Percentiles rank a stretch among this genome's conserved stretches.
These are phyloP conservation scores for Obelidium mucronatum DNA, from an alignment of 192 early-diverging fungal species.

Conservation along the genomic window DNA sequence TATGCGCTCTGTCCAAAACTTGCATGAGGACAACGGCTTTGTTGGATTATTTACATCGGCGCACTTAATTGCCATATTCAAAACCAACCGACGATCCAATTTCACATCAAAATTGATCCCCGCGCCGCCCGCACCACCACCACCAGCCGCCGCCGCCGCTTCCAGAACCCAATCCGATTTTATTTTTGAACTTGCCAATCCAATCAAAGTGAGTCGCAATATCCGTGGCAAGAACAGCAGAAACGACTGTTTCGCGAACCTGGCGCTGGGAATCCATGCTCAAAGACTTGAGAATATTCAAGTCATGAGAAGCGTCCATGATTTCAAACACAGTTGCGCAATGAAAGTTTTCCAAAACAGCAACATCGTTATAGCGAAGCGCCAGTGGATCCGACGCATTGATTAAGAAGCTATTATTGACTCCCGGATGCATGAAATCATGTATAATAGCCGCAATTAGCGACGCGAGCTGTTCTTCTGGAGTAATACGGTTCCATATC, in stretches of 20 bases:
- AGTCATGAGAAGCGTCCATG: slow-evolving; percentile 44
- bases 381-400: slow-evolving; percentile 82
- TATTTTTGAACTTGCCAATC: slow-evolving; percentile 62
- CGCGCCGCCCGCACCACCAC: background rate
- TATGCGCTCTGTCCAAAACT: slow-evolving; percentile 56
- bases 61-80: slow-evolving; percentile 62
- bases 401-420: slow-evolving; percentile 94
- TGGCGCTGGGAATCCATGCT: slow-evolving; percentile 40
- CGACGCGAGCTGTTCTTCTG: slow-evolving; percentile 51
- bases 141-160: background rate
- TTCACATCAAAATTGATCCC: slow-evolving; percentile 46
- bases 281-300: slow-evolving; percentile 48
- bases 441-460: slow-evolving; percentile 56
- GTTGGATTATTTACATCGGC: slow-evolving; percentile 64
- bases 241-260: slow-evolving; percentile 52
- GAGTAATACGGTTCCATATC: slow-evolving; percentile 37
- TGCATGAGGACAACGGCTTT: slow-evolving; percentile 45
- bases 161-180: slow-evolving; percentile 37
- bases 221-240: slow-evolving; percentile 63
- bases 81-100: slow-evolving; percentile 44
- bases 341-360: slow-evolving; percentile 95
- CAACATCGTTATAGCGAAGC: slow-evolving; percentile 90
- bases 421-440: slow-evolving; percentile 84
- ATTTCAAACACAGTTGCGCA: slow-evolving; percentile 51
- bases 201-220: slow-evolving; percentile 63